Evolutionary conservation across 2,329 filamentous ascomycete species (phyloP).

Genomic region (Aphanoascus verrucosus): DNA sequence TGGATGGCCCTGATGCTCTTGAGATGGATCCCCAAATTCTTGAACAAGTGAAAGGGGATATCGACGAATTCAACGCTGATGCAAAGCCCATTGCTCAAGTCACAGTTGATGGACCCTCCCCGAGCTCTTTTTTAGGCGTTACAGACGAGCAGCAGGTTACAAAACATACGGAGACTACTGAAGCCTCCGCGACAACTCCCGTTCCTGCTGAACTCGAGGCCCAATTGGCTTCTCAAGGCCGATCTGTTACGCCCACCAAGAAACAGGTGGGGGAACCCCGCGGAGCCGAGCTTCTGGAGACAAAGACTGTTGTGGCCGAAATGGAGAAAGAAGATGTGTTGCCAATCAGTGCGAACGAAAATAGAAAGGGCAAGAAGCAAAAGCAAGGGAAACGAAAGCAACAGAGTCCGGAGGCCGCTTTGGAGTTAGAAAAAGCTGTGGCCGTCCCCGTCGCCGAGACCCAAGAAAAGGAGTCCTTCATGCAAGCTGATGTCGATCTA

Average conservation of each 20-base stretch:
- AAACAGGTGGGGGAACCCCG: neutral
- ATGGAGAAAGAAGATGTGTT: neutral
- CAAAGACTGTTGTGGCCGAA: neutral
- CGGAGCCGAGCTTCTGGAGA: neutral
- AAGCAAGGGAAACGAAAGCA: too few species aligned
- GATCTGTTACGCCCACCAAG: neutral
- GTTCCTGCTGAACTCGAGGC: neutral
- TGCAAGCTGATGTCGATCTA: too few species aligned
- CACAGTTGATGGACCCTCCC: neutral
- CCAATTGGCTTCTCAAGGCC: neutral
- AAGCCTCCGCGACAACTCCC: neutral
- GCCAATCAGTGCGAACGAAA: too few species aligned
- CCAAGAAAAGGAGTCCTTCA: too few species aligned
- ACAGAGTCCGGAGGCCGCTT: neutral
- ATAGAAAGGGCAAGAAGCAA: too few species aligned
- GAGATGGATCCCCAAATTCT: slow-evolving; percentile 8
- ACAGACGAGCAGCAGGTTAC: neutral
- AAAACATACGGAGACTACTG: neutral
- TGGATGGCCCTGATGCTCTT: slow-evolving; percentile 4
- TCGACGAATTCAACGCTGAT: slow-evolving; percentile 16
- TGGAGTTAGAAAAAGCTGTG: neutral
- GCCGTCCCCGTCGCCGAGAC: too few species aligned
- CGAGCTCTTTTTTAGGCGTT: slow-evolving; percentile 4
- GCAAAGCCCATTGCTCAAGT: slow-evolving; percentile 6
- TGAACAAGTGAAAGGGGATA: slow-evolving; percentile 5